phyloP scores from a whole-genome alignment of 768 basidiomycete genomes.

The Boletus coccyginus region DNA sequence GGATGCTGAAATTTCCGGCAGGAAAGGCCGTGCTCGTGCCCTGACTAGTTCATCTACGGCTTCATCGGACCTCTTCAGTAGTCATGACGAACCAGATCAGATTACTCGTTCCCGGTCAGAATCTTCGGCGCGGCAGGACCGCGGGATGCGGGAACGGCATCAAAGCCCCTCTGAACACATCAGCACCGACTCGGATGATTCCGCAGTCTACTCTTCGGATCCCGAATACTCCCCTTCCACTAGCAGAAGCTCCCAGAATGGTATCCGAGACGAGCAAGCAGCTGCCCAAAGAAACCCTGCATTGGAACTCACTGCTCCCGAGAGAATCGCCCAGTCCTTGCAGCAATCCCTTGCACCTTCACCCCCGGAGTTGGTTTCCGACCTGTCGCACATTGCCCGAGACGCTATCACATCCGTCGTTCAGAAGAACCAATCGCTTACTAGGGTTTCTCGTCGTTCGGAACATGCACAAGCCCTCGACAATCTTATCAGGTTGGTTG shows the following conservation, averaged over 20 bases:
- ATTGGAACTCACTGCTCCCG: slow-evolving; percentile 59
- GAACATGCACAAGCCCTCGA: slow-evolving; percentile 63
- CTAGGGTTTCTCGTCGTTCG: slow-evolving; percentile 41
- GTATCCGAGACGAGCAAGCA: slow-evolving; percentile 17
- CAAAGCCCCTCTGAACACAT: slow-evolving; percentile 40
- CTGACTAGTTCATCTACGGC: slow-evolving; percentile 33
- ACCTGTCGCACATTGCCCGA: slow-evolving; percentile 58
- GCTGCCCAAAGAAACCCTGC: slow-evolving; percentile 18
- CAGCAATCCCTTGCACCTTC: slow-evolving; percentile 59
- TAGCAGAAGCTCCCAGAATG: slow-evolving; percentile 32
- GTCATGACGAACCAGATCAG: slow-evolving; percentile 22
- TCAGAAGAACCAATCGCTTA: slow-evolving; percentile 50
- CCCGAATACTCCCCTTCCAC: slow-evolving; percentile 29
- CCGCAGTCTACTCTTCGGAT: slow-evolving; percentile 45
- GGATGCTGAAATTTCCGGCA: slow-evolving; percentile 33
- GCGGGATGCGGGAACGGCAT: slow-evolving; percentile 25
- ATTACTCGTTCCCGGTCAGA: slow-evolving; percentile 32
- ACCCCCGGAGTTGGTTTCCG: slow-evolving; percentile 55
- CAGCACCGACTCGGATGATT: slow-evolving; percentile 74
- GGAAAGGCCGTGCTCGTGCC: slow-evolving; percentile 33
- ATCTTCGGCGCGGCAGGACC: slow-evolving; percentile 33
- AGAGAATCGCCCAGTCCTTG: slow-evolving; percentile 63
- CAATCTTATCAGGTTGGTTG: slow-evolving; percentile 56
- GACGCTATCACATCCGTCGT: slow-evolving; percentile 62
- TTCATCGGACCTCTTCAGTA: slow-evolving; percentile 27